phyloP scores from a whole-genome alignment of 441 rosid genomes.

The Gossypium schwendimanii region DNA sequence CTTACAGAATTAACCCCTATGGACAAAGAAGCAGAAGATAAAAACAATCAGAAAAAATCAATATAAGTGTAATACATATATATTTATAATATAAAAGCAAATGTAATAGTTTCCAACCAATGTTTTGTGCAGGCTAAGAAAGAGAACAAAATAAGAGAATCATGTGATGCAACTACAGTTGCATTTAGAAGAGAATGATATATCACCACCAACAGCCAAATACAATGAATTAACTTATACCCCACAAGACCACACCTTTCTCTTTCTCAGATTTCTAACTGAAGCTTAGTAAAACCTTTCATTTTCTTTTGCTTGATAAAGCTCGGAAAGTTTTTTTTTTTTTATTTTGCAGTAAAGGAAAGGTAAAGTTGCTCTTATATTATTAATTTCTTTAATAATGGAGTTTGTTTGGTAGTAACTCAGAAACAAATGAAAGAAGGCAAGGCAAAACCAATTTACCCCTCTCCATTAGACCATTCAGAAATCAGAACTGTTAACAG shows the following conservation, averaged over 20 bases:
- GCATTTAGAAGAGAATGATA: slow-evolving; percentile 9
- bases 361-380: neutral
- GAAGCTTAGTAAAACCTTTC: neutral
- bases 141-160: slow-evolving; percentile 27
- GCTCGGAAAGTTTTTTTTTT: neutral
- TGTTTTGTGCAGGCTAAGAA: neutral
- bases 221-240: neutral
- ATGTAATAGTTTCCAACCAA: neutral
- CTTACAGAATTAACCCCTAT: neutral
- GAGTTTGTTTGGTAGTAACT: neutral
- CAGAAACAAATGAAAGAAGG: neutral
- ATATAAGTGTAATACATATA: neutral
- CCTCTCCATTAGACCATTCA: neutral
- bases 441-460: neutral
- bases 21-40: slow-evolving; percentile 18
- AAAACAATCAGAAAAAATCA: slow-evolving; percentile 3
- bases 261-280: slow-evolving; percentile 14
- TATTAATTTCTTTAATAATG: neutral
- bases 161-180: slow-evolving; percentile 50
- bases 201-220: slow-evolving; percentile 10
- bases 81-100: neutral
- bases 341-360: neutral
- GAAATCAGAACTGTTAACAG: neutral
- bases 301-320: neutral
- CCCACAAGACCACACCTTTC: slow-evolving; percentile 4